These are phyloP conservation scores for Fusarium sp. DNA, from an alignment of 2,329 filamentous ascomycete genomes.

Conservation along the genomic window DNA sequence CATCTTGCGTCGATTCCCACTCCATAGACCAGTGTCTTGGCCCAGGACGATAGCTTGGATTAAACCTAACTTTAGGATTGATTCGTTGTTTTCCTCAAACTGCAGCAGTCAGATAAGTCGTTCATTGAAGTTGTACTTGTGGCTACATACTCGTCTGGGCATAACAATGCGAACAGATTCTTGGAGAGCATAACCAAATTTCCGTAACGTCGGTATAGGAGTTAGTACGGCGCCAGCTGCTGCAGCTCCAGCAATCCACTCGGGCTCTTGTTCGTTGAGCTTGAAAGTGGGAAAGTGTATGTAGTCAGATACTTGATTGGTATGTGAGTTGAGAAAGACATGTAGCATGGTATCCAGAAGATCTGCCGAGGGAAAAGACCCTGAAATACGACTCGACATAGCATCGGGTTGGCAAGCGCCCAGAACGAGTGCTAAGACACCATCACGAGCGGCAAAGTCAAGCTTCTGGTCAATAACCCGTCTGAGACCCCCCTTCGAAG, in stretches of 20 bases:
- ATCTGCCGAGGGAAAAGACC: conserved; percentile 71
- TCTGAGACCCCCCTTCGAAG: conserved; percentile 53
- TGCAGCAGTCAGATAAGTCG: conserved; percentile 34
- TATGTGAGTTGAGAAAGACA: conserved; percentile 68
- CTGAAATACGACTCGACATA: conserved; percentile 64
- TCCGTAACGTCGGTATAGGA: conserved; percentile 67
- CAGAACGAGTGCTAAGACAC: conserved; percentile 72
- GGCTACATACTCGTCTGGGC: conserved; percentile 47
- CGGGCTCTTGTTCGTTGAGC: conserved; percentile 66
- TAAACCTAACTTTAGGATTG: conserved; percentile 60
- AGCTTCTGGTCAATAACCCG: conserved; percentile 59
- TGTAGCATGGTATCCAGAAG: conserved; percentile 71
- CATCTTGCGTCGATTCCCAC: conserved; percentile 67
- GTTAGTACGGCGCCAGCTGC: conserved; percentile 71
- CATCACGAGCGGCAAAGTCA: conserved; percentile 66
- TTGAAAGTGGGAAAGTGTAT: conserved; percentile 72
- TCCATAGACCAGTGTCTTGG: conserved; percentile 66
- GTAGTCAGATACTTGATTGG: conserved; percentile 68
- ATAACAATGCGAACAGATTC: conserved; percentile 61
- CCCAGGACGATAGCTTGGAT: conserved; percentile 62
- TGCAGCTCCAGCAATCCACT: conserved; percentile 70
- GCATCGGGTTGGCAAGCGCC: conserved; percentile 65
- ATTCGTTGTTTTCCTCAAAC: conserved; percentile 63
- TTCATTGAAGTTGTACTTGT: not conserved
- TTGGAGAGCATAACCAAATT: conserved; percentile 69